phyloP scores from a whole-genome alignment of 345 rosid genomes.

The Isatis tinctoria region DNA sequence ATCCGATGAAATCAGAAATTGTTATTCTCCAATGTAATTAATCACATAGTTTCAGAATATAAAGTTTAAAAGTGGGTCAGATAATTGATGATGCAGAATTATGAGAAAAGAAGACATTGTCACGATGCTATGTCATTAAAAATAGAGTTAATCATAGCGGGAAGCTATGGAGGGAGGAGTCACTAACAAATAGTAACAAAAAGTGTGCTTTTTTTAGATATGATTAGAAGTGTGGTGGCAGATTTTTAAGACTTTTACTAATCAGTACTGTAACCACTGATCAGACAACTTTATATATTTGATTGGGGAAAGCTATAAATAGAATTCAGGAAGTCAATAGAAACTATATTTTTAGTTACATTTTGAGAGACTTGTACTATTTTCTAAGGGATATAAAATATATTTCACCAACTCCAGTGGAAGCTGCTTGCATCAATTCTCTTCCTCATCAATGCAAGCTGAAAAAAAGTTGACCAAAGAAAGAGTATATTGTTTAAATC shows the following conservation, averaged over 20 bases:
- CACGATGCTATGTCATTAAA: not conserved
- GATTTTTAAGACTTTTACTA: not conserved
- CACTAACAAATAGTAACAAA: not conserved
- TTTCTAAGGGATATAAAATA: not conserved
- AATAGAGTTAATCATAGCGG: not conserved
- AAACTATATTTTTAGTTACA: not conserved
- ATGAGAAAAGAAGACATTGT: not conserved
- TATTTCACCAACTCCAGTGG: not conserved
- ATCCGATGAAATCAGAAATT: not conserved
- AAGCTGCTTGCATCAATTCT: constrained; percentile 7
- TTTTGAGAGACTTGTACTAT: not conserved
- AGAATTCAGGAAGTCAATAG: not conserved
- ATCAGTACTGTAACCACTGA: not conserved
- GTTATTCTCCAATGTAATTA: no score
- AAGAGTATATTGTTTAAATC: not conserved
- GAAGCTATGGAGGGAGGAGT: not conserved
- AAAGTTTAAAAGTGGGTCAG: no score
- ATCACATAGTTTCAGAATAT: no score
- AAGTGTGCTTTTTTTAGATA: not conserved
- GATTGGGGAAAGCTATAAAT: not conserved
- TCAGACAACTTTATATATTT: not conserved
- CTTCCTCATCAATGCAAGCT: constrained; percentile 28
- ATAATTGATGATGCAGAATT: no score
- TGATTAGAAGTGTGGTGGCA: not conserved
- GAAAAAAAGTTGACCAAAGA: not conserved